Evolutionary conservation across 2,329 filamentous ascomycete genomes (phyloP), one percentile per base, ranked within the genome.

Genomic region (Penicillium sp.): DNA sequence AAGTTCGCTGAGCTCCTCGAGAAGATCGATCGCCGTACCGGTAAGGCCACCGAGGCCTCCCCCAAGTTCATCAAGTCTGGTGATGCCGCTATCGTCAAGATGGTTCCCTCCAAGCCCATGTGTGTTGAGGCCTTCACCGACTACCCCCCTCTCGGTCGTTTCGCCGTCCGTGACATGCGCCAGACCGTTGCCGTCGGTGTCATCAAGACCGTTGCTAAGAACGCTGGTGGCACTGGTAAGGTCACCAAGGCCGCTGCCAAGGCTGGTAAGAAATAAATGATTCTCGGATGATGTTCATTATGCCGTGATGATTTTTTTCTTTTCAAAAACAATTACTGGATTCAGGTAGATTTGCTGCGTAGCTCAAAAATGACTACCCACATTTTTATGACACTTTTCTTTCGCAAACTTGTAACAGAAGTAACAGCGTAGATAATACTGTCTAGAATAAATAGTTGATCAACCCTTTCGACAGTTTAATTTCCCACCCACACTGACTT

Each of bases 41-140:
- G 94, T 81, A 99, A 99, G 89, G 90, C 92, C 69, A 86, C 90
- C 76, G 94, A 99, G 83, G 77, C 84, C 79, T 78, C 76, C 76
- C 94, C 94, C 83, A 99, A 99, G 89, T 97, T 97, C 89, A 92
- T 99, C 90, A 99, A 99, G 92, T 97, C 93, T 76, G 94, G 94
- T 89, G 94, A 99, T 81, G 93, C 94, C 71, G 93, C 93, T 81
- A 99, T 99, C 84, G 94, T 99, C 85, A 97, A 97, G 92, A 97
- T 99, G 94, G 78, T 97, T 86, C 94, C 94, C 79, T 97, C 93
- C 85, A 99, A 99, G 92, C 94, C 94, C 79, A 99, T 99, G 94
- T 99, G 94, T 82, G 94, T 99, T 81, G 94, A 99, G 91, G 85
- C 94, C 73, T 99, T 97, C 92, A 97, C 92, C 75, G 92, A 97